A percentile compares a stretch with the other conserved stretches of the same genome.
Conservation (phyloP, 768 basidiomycete genomes). For the Pleurotus cornucopiae region DNA sequence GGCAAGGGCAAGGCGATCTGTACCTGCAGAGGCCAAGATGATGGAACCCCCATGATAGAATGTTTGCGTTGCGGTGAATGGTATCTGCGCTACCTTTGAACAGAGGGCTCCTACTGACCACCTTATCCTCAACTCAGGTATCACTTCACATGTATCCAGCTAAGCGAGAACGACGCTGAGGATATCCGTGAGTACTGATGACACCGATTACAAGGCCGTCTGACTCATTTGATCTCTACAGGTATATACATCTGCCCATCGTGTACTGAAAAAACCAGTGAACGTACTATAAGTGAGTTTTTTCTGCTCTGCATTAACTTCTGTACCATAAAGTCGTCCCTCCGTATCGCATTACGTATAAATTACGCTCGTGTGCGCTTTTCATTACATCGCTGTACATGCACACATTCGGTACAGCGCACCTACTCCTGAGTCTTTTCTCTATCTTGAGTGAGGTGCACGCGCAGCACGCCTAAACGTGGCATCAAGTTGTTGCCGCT, state of each 20-base stretch:
- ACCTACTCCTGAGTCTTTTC: slow-evolving; percentile 22
- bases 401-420: slow-evolving; percentile 12
- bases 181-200: slow-evolving; percentile 62
- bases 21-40: slow-evolving; percentile 63
- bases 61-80: slow-evolving; percentile 73
- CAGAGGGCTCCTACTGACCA: slow-evolving; percentile 5
- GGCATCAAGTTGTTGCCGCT: neutral
- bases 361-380: slow-evolving; percentile 12
- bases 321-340: neutral
- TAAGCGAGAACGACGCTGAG: slow-evolving; percentile 62
- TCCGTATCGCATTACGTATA: slow-evolving; percentile 12
- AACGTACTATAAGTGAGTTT: slow-evolving; percentile 75
- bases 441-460: slow-evolving; percentile 26
- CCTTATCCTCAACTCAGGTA: slow-evolving; percentile 46
- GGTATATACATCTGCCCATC: slow-evolving; percentile 54
- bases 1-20: slow-evolving; percentile 38
- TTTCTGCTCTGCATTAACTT: slow-evolving; percentile 11
- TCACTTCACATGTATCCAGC: slow-evolving; percentile 74
- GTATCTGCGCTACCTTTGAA: slow-evolving; percentile 37
- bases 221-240: slow-evolving; percentile 22
- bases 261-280: slow-evolving; percentile 59
- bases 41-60: slow-evolving; percentile 78
- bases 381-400: slow-evolving; percentile 15
- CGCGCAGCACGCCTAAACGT: neutral
- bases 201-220: neutral